Percentiles rank a stretch among this genome's conserved stretches.
phyloP scores from a whole-genome alignment of 1,284 basidiomycete species.

The Microbotryum silenes-acaulis region DNA sequence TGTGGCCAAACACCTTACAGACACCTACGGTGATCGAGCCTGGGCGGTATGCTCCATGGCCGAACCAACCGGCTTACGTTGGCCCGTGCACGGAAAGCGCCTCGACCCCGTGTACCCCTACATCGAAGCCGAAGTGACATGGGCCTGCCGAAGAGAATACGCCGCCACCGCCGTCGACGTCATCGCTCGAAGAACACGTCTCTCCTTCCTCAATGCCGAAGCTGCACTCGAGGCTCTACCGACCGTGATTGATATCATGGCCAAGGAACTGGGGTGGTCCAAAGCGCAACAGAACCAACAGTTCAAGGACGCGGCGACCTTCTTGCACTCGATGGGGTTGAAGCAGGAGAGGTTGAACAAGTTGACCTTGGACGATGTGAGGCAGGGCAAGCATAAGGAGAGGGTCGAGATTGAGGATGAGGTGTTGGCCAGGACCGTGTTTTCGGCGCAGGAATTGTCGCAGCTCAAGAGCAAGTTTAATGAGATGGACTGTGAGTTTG shows the following conservation, averaged over 20 bases:
- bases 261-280: constrained; percentile 73
- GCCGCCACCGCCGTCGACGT: constrained; percentile 85
- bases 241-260: constrained; percentile 84
- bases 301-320: constrained; percentile 47
- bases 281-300: constrained; percentile 52
- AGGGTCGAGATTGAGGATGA: constrained; percentile 19
- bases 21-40: constrained; percentile 90
- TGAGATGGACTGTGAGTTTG: constrained; percentile 15
- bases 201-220: constrained; percentile 87
- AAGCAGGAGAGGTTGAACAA: constrained; percentile 5
- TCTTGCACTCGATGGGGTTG: constrained; percentile 44
- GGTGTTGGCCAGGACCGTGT: constrained; percentile 20
- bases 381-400: constrained; percentile 28
- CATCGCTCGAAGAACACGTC: constrained; percentile 78
- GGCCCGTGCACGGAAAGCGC: constrained; percentile 80
- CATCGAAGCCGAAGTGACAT: constrained; percentile 89
- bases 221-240: constrained; percentile 79
- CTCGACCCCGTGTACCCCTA: constrained; percentile 71
- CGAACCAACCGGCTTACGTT: constrained; percentile 64
- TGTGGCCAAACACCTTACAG: constrained; percentile 86
- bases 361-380: constrained; percentile 32
- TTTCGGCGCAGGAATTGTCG: constrained; percentile 28
- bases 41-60: constrained; percentile 86
- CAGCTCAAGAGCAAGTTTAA: constrained; percentile 22
- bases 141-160: constrained; percentile 84